These are phyloP conservation scores for Lyophyllum decastes DNA, from an alignment of 768 basidiomycete genomes.

Conservation along the genomic window DNA sequence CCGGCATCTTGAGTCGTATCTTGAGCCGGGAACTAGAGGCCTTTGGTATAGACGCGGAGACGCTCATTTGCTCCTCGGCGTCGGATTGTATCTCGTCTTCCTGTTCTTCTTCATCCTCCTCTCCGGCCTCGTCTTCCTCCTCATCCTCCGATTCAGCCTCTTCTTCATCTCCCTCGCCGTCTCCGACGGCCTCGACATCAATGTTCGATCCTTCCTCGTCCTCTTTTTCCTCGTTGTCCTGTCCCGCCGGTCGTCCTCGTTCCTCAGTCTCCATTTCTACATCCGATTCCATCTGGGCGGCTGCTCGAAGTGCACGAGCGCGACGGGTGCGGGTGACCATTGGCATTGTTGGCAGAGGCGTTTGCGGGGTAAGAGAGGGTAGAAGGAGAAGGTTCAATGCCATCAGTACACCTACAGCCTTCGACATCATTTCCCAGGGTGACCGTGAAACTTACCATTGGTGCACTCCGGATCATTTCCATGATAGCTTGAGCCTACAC, in stretches of 20 bases:
- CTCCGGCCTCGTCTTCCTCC: conserved; percentile 40
- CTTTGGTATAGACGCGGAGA: background rate
- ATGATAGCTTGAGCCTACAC: background rate
- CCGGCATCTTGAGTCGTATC: conserved; percentile 21
- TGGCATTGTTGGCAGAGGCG: conserved; percentile 12
- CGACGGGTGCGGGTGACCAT: conserved; percentile 19
- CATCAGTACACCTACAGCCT: conserved; percentile 13
- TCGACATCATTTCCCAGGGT: conserved; percentile 25
- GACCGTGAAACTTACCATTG: conserved; percentile 14
- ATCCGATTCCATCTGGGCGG: conserved; percentile 14
- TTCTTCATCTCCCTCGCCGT: conserved; percentile 35
- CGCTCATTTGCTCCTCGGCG: background rate
- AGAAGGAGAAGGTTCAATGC: conserved; percentile 6
- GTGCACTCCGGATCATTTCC: conserved; percentile 4
- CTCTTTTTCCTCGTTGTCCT: conserved; percentile 28
- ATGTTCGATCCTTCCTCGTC: conserved; percentile 38
- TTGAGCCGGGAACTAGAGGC: conserved; percentile 14
- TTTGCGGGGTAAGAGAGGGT: background rate
- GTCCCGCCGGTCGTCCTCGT: conserved; percentile 16
- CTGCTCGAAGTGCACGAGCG: conserved; percentile 10
- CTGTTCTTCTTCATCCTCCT: conserved; percentile 40
- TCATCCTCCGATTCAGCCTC: conserved; percentile 23
- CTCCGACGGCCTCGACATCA: conserved; percentile 40
- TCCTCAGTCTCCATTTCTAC: conserved; percentile 15
- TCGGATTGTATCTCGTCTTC: conserved; percentile 31